phyloP scores from a whole-genome alignment of 768 basidiomycete genomes.

The Roridomyces roridus region DNA sequence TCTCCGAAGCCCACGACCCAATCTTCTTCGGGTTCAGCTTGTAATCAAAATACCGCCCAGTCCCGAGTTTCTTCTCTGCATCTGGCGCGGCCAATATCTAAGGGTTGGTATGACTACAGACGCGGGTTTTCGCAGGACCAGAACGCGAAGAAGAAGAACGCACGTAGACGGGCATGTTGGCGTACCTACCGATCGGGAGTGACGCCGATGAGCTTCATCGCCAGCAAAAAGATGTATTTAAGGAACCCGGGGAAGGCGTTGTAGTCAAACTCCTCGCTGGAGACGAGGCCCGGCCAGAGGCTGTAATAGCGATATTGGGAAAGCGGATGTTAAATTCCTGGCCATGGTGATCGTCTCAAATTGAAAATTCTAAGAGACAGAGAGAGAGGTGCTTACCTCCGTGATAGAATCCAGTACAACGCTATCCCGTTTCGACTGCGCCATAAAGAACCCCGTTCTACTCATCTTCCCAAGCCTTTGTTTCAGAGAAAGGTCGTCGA shows the following conservation, averaged over 20 bases:
- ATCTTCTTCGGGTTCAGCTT: too few relatives aligned
- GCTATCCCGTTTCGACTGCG: conserved; percentile 10
- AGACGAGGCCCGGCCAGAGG: conserved; percentile 3
- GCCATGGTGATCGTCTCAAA: too few relatives aligned
- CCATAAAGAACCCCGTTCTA: not conserved
- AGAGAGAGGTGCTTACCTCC: too few relatives aligned
- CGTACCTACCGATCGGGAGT: conserved; percentile 5
- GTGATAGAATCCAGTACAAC: conserved; percentile 5
- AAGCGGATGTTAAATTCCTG: conserved; percentile 10
- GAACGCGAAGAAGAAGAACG: not conserved
- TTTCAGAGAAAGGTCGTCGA: conserved; percentile 5
- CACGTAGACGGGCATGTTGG: not conserved
- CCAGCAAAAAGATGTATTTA: not conserved
- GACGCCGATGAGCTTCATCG: conserved; percentile 2
- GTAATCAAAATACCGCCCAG: not conserved
- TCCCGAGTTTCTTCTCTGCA: not conserved
- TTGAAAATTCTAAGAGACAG: too few relatives aligned
- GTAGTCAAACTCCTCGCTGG: not conserved
- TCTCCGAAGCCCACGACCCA: too few relatives aligned
- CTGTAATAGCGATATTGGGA: not conserved
- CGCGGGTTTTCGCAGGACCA: too few relatives aligned
- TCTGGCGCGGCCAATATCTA: not conserved
- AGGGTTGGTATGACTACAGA: too few relatives aligned
- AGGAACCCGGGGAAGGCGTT: not conserved
- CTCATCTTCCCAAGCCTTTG: not conserved